Evolutionary conservation across 2,329 filamentous ascomycete species (phyloP).

Genomic region (Verticillium klebahnii): DNA sequence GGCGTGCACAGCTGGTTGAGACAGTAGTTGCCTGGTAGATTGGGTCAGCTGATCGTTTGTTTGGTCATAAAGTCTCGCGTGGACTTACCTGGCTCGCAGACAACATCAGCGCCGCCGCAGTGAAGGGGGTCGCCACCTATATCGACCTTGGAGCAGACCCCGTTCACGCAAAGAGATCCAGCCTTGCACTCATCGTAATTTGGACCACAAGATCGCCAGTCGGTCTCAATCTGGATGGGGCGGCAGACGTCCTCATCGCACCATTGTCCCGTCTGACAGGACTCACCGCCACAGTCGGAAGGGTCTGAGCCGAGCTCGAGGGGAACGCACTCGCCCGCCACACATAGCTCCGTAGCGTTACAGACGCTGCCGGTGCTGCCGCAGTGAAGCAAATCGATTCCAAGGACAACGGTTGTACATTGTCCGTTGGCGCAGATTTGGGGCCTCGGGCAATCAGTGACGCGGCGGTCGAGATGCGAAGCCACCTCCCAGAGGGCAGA

Average conservation of each 20-base stretch:
- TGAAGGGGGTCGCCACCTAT: neutral
- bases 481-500: no score
- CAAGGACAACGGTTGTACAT: neutral
- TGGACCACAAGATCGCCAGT: neutral
- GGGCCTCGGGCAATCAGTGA: no score
- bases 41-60: no score
- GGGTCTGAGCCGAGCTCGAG: no score
- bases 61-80: no score
- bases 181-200: neutral
- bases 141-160: neutral
- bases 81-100: neutral
- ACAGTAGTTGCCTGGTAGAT: neutral
- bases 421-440: neutral
- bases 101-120: neutral
- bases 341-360: no score
- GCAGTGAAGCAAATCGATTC: neutral
- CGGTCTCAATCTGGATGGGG: neutral
- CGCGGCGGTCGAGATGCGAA: no score
- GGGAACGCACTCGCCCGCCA: no score
- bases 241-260: neutral
- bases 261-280: neutral
- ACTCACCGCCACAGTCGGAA: no score
- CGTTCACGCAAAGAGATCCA: neutral
- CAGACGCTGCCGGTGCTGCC: neutral
- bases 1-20: neutral